Evolutionary conservation across 176 grass and related monocot species (phyloP).

Genomic region (Aegilops bicornis): DNA sequence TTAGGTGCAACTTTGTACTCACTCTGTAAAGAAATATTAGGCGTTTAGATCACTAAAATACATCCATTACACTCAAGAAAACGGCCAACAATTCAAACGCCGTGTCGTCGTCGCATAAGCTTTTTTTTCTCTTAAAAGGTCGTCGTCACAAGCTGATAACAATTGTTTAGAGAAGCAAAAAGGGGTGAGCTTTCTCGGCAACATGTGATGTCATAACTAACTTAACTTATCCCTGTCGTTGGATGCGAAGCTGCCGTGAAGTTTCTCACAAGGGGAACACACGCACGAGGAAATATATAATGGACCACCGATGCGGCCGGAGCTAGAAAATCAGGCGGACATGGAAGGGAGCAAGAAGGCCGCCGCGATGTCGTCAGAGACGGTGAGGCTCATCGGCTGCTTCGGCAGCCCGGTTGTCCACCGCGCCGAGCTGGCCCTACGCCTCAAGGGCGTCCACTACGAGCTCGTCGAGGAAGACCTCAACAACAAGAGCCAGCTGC

Average conservation of each 20-base stretch:
- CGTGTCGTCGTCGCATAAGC: too few species aligned
- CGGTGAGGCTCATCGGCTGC: background rate
- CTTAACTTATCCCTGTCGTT: background rate
- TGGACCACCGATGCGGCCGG: background rate
- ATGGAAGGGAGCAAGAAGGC: background rate
- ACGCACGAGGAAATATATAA: background rate
- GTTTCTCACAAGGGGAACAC: background rate
- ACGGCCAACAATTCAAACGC: too few species aligned
- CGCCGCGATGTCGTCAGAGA: background rate
- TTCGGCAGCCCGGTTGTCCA: background rate
- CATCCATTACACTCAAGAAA: too few species aligned
- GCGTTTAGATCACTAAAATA: too few species aligned
- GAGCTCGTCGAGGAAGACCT: too few species aligned
- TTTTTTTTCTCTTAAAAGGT: too few species aligned
- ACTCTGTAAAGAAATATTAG: too few species aligned
- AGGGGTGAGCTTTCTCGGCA: background rate
- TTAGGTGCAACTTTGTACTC: too few species aligned
- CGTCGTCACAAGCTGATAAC: too few species aligned
- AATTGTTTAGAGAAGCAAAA: too few species aligned
- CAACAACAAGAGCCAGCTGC: too few species aligned
- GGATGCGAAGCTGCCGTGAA: background rate
- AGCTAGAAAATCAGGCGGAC: background rate
- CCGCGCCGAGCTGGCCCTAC: background rate
- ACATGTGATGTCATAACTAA: background rate
- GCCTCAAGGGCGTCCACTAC: background rate